These are phyloP conservation scores for Alternaria brassicae DNA, from an alignment of 2,329 filamentous ascomycete genomes.

Conservation along the genomic window DNA sequence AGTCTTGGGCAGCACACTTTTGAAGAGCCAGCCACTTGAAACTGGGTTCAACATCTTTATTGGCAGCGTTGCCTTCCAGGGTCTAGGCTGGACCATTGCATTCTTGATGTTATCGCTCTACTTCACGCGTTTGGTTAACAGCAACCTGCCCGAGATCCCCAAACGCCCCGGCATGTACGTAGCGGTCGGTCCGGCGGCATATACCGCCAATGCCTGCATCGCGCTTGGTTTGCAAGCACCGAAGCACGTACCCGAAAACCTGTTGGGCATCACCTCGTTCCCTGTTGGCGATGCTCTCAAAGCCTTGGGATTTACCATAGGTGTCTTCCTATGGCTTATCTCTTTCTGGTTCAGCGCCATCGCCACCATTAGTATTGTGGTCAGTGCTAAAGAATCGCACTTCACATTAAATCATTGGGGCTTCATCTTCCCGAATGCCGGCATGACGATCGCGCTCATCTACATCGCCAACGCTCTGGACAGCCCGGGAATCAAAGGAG, in stretches of 20 bases:
- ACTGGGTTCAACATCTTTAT: slow-evolving; percentile 43
- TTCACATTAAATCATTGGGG: slow-evolving; percentile 58
- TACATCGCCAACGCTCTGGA: slow-evolving; percentile 61
- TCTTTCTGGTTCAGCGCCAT: slow-evolving; percentile 60
- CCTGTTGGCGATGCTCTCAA: slow-evolving; percentile 49
- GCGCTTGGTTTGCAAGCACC: slow-evolving; percentile 54
- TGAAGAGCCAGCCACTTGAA: slow-evolving; percentile 44
- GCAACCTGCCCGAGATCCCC: slow-evolving; percentile 56
- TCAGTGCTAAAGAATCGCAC: slow-evolving; percentile 50
- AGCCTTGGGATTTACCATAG: slow-evolving; percentile 52
- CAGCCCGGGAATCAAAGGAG: slow-evolving; percentile 60
- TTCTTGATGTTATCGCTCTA: slow-evolving; percentile 73
- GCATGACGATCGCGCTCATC: slow-evolving; percentile 63
- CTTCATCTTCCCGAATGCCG: slow-evolving; percentile 69
- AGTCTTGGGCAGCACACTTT: slow-evolving; percentile 45
- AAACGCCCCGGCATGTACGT: slow-evolving; percentile 60
- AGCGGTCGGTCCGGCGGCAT: slow-evolving; percentile 53
- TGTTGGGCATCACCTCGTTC: slow-evolving; percentile 43
- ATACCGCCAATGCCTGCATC: slow-evolving; percentile 36
- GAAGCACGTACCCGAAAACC: slow-evolving; percentile 42
- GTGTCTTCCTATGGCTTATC: slow-evolving; percentile 58
- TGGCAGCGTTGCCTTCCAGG: slow-evolving; percentile 72
- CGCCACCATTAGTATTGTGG: slow-evolving; percentile 47
- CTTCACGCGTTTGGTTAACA: slow-evolving; percentile 73
- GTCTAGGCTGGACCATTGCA: slow-evolving; percentile 70